Percentiles rank a stretch among this genome's conserved stretches.
These are phyloP conservation scores for Populus hybrid DNA, from an alignment of 441 rosid species.

Conservation along the genomic window DNA sequence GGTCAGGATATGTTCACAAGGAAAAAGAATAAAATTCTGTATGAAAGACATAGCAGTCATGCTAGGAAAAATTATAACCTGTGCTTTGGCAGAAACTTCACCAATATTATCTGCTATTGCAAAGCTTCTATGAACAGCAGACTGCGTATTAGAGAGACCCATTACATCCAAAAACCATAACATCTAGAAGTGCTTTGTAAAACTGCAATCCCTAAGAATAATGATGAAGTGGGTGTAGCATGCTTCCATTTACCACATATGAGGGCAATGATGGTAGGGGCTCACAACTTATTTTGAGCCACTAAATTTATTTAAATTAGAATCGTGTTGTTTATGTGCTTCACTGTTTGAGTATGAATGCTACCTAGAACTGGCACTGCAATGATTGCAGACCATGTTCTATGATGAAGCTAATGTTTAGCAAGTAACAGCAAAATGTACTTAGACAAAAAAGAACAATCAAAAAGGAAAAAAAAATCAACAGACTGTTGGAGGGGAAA, in stretches of 20 bases:
- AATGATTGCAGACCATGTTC: not conserved
- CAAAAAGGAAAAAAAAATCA: not conserved
- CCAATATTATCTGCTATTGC: slow-evolving; percentile 91
- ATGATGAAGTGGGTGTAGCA: not conserved
- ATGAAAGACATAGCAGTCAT: not conserved
- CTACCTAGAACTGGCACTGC: not conserved
- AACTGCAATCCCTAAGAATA: not conserved
- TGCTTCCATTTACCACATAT: not conserved
- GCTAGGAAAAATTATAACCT: slow-evolving; percentile 35
- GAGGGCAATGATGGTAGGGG: not conserved
- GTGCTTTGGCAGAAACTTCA: slow-evolving; percentile 93
- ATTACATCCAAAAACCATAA: not conserved
- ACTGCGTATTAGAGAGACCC: slow-evolving; percentile 31
- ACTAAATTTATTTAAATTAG: not conserved
- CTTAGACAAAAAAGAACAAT: not conserved
- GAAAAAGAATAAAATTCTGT: slow-evolving; percentile 1
- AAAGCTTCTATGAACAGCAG: slow-evolving; percentile 89
- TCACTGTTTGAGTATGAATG: not conserved
- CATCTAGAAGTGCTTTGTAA: not conserved
- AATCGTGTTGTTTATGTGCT: not conserved
- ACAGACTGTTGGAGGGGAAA: not conserved
- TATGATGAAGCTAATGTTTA: not conserved
- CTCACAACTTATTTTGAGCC: not conserved
- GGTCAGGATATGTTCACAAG: slow-evolving; percentile 18
- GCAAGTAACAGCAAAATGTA: not conserved